Percentiles rank a stretch among this genome's conserved stretches.
Evolutionary conservation across 257 asterid genomes (phyloP).

Genomic region (Salvia rosmarinus): DNA sequence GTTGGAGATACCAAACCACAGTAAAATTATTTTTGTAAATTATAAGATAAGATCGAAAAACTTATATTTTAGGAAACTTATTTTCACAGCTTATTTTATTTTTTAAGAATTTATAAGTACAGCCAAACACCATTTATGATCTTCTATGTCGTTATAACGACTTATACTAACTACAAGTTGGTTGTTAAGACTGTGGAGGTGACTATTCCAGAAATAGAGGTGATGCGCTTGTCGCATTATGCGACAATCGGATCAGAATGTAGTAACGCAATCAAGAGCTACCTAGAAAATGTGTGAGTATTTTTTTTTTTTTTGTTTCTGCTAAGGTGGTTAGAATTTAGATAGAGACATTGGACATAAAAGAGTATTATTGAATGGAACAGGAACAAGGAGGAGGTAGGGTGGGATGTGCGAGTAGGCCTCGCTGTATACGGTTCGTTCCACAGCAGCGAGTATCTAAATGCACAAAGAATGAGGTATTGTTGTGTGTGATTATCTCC

Average conservation of each 20-base stretch:
- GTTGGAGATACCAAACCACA: too few species aligned
- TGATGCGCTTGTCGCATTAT: conserved; percentile 89
- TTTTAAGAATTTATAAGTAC: too few species aligned
- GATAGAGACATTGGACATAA: too few species aligned
- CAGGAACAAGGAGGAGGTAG: conserved; percentile 64
- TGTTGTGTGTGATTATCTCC: too few species aligned
- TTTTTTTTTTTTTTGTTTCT: too few species aligned
- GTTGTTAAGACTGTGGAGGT: conserved; percentile 63
- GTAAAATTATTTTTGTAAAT: too few species aligned
- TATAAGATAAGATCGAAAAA: too few species aligned
- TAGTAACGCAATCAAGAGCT: conserved; percentile 49
- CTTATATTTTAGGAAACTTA: too few species aligned
- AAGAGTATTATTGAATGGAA: neutral
- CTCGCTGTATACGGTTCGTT: conserved; percentile 70
- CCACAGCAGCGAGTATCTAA: conserved; percentile 78
- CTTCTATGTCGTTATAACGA: too few species aligned
- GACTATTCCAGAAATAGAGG: conserved; percentile 87
- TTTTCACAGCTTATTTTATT: too few species aligned
- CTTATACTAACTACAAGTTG: neutral
- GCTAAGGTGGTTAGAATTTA: too few species aligned
- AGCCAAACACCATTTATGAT: too few species aligned
- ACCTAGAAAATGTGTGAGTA: conserved; percentile 59
- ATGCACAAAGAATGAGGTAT: conserved; percentile 86
- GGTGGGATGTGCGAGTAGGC: conserved; percentile 92
- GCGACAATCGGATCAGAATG: conserved; percentile 85